These are phyloP conservation scores for Scytalidium lignicola DNA, from an alignment of 2,329 filamentous ascomycete genomes.

Conservation along the genomic window DNA sequence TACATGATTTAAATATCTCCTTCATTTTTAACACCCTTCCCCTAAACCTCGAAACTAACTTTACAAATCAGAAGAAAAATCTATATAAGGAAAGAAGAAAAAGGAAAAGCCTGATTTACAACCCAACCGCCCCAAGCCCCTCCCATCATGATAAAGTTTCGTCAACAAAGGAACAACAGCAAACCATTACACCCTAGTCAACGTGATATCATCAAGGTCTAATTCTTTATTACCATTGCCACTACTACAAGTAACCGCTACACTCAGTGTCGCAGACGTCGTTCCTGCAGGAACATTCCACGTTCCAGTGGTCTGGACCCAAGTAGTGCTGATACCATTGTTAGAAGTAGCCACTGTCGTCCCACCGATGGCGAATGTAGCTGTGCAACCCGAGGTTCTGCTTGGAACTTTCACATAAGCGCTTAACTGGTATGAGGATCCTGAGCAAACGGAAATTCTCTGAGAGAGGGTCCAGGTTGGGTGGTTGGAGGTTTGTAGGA, in stretches of 20 bases:
- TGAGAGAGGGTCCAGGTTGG: background rate
- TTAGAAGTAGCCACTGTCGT: background rate
- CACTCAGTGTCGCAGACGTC: background rate
- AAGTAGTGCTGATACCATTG: background rate
- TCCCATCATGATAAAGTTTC: too few species aligned
- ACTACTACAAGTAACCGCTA: background rate
- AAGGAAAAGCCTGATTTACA: too few species aligned
- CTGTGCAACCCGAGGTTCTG: background rate
- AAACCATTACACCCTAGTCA: too few species aligned
- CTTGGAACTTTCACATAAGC: background rate
- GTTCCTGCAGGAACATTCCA: background rate
- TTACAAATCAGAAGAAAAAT: too few species aligned
- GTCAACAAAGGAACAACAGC: too few species aligned
- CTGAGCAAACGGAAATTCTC: background rate
- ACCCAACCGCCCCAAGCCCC: too few species aligned
- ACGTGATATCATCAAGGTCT: background rate
- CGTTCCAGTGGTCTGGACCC: background rate
- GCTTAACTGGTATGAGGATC: background rate
- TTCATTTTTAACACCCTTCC: too few species aligned
- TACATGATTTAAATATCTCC: too few species aligned
- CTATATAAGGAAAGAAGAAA: too few species aligned
- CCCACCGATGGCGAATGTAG: background rate
- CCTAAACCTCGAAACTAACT: too few species aligned
- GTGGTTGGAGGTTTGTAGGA: background rate
- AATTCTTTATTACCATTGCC: background rate